Base-by-base conservation (phyloP, 2,329 filamentous ascomycete species). In the Ophiostoma novo-ulmi region DNA sequence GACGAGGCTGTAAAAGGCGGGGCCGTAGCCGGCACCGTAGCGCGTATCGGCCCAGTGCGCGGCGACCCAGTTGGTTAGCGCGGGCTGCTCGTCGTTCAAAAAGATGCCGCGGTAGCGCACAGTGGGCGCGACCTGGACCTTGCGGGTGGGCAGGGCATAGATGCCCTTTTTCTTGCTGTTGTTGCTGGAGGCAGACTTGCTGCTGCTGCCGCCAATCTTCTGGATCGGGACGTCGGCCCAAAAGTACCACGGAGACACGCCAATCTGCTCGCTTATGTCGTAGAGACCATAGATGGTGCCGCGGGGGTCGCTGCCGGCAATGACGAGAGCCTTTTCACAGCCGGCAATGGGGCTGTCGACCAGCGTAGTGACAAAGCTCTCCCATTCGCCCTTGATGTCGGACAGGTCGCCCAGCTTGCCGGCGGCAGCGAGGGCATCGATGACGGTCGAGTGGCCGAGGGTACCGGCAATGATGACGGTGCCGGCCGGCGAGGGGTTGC, bases 251-350 rank as follows among this genome's bases (percentile, higher is more conserved):
- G 88, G 89, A 41, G 87, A 89, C 14, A 92, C 88, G 36, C 90
- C 90, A 71, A 92, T 91, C 77, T 92, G 89, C 78, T 91, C 89
- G 31, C 87, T 90, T 67, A 92, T 78, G 73, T 89, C 88, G 79
- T 92, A 92, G 26, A 91, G 80, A 13, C 90, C 90, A 75, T 85
- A 92, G 70, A 92, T 90, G 1, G 88, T 86, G 17, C 88, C 88
- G 73, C 89, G 82, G 2, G 81, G 78, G 76, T 92, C 89, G 75
- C 86, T 89, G 13, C 88, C 89, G 41, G 86, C 88, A 77, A 93
- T 88, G 1, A 92, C 86, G 22, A 92, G 80, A 1, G 89, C 89
- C 72, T 82, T 81, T 0, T 82, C 76, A 35, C 86, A 84, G 26
- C 85, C 87, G 1, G 83, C 81, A 14, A 88, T 77, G 0, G 89